These are phyloP conservation scores for Cylindrodendrum hubeiense DNA, from an alignment of 2,329 filamentous ascomycete genomes.

Conservation along the genomic window DNA sequence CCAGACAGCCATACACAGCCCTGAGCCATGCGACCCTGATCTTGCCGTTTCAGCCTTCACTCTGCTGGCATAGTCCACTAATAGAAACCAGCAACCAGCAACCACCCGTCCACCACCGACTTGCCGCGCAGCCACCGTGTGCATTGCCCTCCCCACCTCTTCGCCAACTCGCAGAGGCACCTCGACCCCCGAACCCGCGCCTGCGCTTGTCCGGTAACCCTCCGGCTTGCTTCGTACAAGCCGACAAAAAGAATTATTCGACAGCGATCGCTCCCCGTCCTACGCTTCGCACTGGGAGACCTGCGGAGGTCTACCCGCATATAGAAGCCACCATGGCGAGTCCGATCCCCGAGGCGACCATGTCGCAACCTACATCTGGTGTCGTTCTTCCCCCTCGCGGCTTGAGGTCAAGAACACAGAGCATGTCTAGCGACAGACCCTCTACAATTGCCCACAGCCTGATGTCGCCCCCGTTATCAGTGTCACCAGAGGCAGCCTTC, in stretches of 20 bases:
- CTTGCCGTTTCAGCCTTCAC: conserved; percentile 24
- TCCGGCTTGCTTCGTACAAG: conserved; percentile 36
- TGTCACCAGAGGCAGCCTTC: conserved; percentile 85
- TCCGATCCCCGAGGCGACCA: conserved; percentile 40
- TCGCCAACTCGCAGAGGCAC: conserved; percentile 28
- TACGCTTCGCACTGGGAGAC: conserved; percentile 33
- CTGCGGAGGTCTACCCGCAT: conserved; percentile 38
- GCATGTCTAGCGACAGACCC: conserved; percentile 78
- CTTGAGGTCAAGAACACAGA: conserved; percentile 66
- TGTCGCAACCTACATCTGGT: conserved; percentile 52
- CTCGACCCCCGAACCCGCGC: conserved; percentile 31
- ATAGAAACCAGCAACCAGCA: conserved; percentile 42
- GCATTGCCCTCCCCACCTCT: conserved; percentile 29
- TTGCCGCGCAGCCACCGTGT: conserved; percentile 31
- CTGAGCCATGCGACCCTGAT: conserved; percentile 28
- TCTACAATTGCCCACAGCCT: conserved; percentile 71
- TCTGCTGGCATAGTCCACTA: conserved; percentile 35
- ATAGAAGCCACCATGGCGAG: conserved; percentile 45
- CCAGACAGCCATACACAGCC: conserved; percentile 23
- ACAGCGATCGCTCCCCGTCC: conserved; percentile 32
- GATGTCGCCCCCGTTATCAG: conserved; percentile 73
- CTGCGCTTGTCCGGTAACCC: conserved; percentile 28
- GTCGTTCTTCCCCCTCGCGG: conserved; percentile 48
- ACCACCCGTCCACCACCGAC: conserved; percentile 25
- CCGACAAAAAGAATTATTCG: conserved; percentile 28